These are phyloP conservation scores for Panicum virgatum DNA, from an alignment of 202 grass and related monocot genomes.

Conservation along the genomic window DNA sequence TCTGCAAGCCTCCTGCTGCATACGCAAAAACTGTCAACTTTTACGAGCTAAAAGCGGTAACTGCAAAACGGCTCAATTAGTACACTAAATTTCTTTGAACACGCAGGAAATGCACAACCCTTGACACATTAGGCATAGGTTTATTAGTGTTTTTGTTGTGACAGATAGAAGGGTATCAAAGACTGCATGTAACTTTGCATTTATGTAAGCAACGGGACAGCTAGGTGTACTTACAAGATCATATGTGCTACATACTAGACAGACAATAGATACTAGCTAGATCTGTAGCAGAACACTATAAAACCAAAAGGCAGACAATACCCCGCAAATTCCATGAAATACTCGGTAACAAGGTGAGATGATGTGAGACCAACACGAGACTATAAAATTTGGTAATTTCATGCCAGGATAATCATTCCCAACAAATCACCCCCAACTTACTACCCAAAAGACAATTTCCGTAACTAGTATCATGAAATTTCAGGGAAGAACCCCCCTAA, in stretches of 20 bases:
- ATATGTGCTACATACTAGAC: not conserved
- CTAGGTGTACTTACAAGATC: not conserved
- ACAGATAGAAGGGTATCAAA: not conserved
- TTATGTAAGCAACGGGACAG: not conserved
- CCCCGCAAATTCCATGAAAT: not conserved
- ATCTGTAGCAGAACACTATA: not conserved
- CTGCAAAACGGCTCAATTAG: constrained; percentile 1
- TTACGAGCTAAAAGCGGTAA: constrained; percentile 38
- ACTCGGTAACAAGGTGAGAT: constrained; percentile 11
- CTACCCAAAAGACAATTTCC: not conserved
- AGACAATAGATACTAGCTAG: constrained; percentile 7
- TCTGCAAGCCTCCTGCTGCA: constrained; percentile 13
- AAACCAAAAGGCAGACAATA: not conserved
- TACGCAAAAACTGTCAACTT: constrained; percentile 31
- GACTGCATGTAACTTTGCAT: too few species aligned
- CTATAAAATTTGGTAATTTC: not conserved
- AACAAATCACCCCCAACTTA: not conserved
- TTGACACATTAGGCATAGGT: constrained; percentile 12
- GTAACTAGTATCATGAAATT: not conserved
- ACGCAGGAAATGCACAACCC: not conserved
- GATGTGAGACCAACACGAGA: not conserved
- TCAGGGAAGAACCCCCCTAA: not conserved
- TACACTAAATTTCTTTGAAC: not conserved
- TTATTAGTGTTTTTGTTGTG: not conserved
- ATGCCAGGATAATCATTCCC: not conserved